These are phyloP conservation scores for Halophytophthora polymorphica DNA, from an alignment of 352 stramenopile species.

Conservation along the genomic window DNA sequence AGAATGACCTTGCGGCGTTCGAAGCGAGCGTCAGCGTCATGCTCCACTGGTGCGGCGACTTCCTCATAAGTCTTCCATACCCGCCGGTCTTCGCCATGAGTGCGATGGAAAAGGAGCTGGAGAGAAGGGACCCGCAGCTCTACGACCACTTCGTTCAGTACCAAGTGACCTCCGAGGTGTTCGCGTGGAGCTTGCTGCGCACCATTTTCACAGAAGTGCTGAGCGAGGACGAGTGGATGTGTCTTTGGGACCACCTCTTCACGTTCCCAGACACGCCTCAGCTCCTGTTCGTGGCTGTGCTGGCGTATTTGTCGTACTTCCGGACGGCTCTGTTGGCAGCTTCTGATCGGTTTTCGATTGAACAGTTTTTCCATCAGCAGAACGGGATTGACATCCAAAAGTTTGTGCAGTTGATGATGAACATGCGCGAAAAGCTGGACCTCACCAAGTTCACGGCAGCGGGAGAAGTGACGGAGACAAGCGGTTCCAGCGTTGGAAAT, in stretches of 20 bases:
- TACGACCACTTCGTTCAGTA: slow-evolving; percentile 75
- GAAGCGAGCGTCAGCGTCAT: slow-evolving; percentile 84
- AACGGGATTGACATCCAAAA: slow-evolving; percentile 74
- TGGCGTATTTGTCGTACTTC: slow-evolving; percentile 76
- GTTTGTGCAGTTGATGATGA: slow-evolving; percentile 68
- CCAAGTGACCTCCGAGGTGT: slow-evolving; percentile 56
- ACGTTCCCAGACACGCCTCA: slow-evolving; percentile 63
- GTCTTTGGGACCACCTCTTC: slow-evolving; percentile 87
- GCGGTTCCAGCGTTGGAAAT: background rate
- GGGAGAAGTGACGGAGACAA: slow-evolving; percentile 5
- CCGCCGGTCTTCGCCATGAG: slow-evolving; percentile 70
- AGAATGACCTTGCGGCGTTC: slow-evolving; percentile 89
- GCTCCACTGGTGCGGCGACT: slow-evolving; percentile 82
- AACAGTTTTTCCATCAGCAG: slow-evolving; percentile 86
- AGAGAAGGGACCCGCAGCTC: slow-evolving; percentile 65
- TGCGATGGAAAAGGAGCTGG: slow-evolving; percentile 68
- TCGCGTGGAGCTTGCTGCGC: slow-evolving; percentile 84
- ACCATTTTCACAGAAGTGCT: slow-evolving; percentile 89
- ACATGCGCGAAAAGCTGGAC: slow-evolving; percentile 41
- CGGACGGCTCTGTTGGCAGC: slow-evolving; percentile 56
- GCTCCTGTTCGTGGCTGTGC: slow-evolving; percentile 56
- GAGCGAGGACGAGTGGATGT: slow-evolving; percentile 84
- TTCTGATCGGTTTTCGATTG: slow-evolving; percentile 55
- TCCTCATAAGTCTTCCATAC: slow-evolving; percentile 81
- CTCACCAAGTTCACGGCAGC: slow-evolving; percentile 25